Conservation (phyloP, 2,329 filamentous ascomycete species). For the Cladobotryum protrusum region DNA sequence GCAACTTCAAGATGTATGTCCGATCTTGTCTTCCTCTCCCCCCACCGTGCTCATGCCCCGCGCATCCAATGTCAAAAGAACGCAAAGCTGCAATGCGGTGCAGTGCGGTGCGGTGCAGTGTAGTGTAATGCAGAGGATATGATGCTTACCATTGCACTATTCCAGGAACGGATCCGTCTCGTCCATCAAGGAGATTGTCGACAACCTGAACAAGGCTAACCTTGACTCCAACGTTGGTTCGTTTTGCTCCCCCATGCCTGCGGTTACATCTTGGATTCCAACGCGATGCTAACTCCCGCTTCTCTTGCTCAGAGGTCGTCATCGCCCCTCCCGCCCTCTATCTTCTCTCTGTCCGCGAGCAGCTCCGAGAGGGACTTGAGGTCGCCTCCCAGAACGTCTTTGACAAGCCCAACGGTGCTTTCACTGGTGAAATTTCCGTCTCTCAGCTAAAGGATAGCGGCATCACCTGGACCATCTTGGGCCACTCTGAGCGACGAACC, state of each 20-base stretch:
- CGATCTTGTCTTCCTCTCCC: constrained; percentile 23
- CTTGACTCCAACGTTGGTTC: constrained; percentile 69
- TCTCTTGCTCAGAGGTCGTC: constrained; percentile 67
- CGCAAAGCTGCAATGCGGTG: constrained; percentile 19
- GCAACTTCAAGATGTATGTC: constrained; percentile 97
- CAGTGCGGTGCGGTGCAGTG: constrained; percentile 4
- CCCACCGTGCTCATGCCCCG: constrained; percentile 11
- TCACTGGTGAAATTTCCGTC: constrained; percentile 93
- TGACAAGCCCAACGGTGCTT: constrained; percentile 94
- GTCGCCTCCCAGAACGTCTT: constrained; percentile 96
- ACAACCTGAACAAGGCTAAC: constrained; percentile 78
- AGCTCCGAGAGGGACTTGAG: constrained; percentile 68
- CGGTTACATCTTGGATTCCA: no score
- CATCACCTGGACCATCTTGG: constrained; percentile 85
- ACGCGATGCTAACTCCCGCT: neutral
- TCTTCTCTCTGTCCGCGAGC: constrained; percentile 78
- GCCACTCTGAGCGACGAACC: constrained; percentile 91
- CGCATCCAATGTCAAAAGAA: constrained; percentile 19
- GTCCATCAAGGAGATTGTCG: constrained; percentile 85
- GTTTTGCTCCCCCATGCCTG: constrained; percentile 24
- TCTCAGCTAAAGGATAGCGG: constrained; percentile 82
- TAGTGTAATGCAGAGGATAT: neutral
- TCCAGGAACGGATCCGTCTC: constrained; percentile 86
- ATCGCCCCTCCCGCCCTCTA: constrained; percentile 87
- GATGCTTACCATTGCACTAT: neutral